Conservation (phyloP, 495 filamentous ascomycete species). For the Tuber magnatum region DNA sequence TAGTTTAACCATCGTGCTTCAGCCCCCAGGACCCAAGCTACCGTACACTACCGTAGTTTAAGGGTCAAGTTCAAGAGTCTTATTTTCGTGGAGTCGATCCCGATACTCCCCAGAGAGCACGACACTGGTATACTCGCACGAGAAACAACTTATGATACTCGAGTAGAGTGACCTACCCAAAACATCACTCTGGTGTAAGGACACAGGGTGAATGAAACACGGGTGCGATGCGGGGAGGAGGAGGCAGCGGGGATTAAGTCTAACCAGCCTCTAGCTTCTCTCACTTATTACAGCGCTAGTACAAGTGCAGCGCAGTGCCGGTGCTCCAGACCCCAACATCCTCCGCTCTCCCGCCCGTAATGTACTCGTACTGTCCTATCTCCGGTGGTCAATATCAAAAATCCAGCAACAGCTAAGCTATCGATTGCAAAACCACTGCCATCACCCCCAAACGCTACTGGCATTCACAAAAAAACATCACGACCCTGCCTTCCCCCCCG, state of each 20-base stretch:
- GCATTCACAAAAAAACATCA: no score
- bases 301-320: neutral
- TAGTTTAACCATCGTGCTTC: no score
- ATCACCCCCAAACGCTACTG: no score
- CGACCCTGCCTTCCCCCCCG: no score
- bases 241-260: neutral
- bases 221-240: neutral
- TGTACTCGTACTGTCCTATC: no score
- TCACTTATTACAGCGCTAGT: neutral
- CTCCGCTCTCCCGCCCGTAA: no score
- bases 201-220: neutral
- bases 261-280: neutral
- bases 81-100: neutral
- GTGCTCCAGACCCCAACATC: neutral
- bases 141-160: no score
- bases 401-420: no score
- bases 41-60: neutral
- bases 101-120: neutral
- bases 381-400: no score
- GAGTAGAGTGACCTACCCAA: neutral
- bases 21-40: neutral
- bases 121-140: neutral
- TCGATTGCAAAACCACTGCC: no score
- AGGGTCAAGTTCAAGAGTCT: neutral
- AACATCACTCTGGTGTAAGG: neutral